phyloP scores from a whole-genome alignment of 768 basidiomycete species.

The Austroboletus festivus region DNA sequence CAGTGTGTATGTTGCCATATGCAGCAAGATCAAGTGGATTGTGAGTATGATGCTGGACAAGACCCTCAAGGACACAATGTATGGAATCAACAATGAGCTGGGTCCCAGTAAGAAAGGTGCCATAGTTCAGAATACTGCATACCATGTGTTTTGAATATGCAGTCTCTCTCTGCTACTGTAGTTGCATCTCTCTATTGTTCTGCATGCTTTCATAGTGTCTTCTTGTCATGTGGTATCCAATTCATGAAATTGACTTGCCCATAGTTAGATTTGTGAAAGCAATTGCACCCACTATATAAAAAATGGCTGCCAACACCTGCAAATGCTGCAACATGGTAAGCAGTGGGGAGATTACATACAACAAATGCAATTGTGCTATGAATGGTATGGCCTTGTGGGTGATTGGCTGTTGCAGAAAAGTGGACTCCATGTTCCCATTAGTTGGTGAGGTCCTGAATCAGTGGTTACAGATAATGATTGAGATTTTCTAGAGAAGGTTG shows the following conservation, averaged over 20 bases:
- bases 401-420: slow-evolving; percentile 15
- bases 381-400: slow-evolving; percentile 17
- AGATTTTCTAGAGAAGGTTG: slow-evolving; percentile 32
- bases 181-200: slow-evolving; percentile 12
- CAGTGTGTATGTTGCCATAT: not conserved
- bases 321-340: slow-evolving; percentile 22
- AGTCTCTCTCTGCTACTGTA: no score
- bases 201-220: slow-evolving; percentile 3
- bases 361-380: slow-evolving; percentile 26
- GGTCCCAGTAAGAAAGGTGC: slow-evolving; percentile 29
- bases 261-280: slow-evolving; percentile 13
- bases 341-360: slow-evolving; percentile 38
- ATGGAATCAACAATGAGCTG: slow-evolving; percentile 25
- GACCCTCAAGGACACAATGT: slow-evolving; percentile 24
- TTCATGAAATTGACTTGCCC: slow-evolving; percentile 3
- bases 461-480: slow-evolving; percentile 34
- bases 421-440: slow-evolving; percentile 32
- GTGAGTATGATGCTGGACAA: slow-evolving; percentile 1
- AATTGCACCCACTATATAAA: slow-evolving; percentile 32
- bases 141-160: slow-evolving; percentile 15
- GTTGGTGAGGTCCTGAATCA: slow-evolving; percentile 33
- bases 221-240: slow-evolving; percentile 15
- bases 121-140: slow-evolving; percentile 21
- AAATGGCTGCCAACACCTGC: slow-evolving; percentile 20
- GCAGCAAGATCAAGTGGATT: slow-evolving; percentile 5